Percentiles rank a stretch among this genome's conserved stretches.
phyloP scores from a whole-genome alignment of 2,329 filamentous ascomycete species.

The Paraphoma sp. region DNA sequence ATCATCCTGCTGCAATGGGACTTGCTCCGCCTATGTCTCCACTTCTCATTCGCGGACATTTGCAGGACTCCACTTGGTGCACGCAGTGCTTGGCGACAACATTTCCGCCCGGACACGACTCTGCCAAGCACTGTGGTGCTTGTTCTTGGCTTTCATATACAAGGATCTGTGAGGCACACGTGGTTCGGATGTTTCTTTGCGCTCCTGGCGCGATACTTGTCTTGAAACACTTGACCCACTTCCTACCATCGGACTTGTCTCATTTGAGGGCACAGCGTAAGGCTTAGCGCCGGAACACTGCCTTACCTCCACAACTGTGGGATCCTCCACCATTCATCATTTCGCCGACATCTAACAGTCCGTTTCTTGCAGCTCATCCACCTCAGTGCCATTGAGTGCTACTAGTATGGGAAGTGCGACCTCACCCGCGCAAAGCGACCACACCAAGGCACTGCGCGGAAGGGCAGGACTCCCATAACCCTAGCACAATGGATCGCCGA shows the following conservation, averaged over 20 bases:
- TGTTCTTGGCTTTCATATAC: conserved; percentile 4
- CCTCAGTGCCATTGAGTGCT: too few species aligned
- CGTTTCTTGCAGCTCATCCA: too few species aligned
- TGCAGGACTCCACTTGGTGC: conserved; percentile 5
- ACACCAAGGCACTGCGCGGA: too few species aligned
- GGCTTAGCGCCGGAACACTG: conserved; percentile 12
- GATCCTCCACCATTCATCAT: conserved; percentile 16
- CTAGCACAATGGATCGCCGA: too few species aligned
- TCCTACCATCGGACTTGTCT: conserved; percentile 7
- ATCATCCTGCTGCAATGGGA: too few species aligned
- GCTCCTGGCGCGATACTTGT: background rate
- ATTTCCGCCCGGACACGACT: conserved; percentile 8
- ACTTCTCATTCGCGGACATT: conserved; percentile 19
- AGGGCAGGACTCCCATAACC: too few species aligned
- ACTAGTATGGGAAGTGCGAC: too few species aligned
- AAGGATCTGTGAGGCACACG: conserved; percentile 3
- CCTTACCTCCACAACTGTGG: background rate
- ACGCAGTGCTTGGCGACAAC: conserved; percentile 12
- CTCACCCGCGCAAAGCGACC: too few species aligned
- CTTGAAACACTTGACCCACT: conserved; percentile 19
- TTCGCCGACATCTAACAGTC: conserved; percentile 7
- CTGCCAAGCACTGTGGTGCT: conserved; percentile 2
- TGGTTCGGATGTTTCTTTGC: background rate
- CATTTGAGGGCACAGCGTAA: conserved; percentile 9
- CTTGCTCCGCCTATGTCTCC: background rate